phyloP scores from a whole-genome alignment of 2,329 filamentous ascomycete genomes.

The Colletotrichum eremochloae region DNA sequence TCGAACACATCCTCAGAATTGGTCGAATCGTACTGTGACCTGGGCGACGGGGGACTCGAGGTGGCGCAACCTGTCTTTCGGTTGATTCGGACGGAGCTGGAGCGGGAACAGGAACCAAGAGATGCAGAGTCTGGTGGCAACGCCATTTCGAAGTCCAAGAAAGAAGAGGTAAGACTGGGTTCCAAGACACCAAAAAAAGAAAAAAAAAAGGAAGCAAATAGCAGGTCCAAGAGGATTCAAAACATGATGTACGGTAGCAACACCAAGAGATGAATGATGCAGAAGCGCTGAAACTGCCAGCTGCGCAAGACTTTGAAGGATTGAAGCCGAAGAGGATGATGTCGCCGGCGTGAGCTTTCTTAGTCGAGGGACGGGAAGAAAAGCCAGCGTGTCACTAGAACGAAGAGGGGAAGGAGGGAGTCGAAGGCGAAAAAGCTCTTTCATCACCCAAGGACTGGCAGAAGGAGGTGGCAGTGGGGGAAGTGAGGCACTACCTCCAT shows the following conservation, averaged over 20 bases:
- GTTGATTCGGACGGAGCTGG: constrained; percentile 55
- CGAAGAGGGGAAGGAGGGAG: constrained; percentile 37
- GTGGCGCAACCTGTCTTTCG: constrained; percentile 56
- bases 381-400: constrained; percentile 33
- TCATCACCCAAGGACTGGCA: constrained; percentile 20
- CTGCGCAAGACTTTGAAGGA: constrained; percentile 19
- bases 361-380: constrained; percentile 37
- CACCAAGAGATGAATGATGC: constrained; percentile 41
- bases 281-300: constrained; percentile 32
- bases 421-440: constrained; percentile 31
- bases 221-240: constrained; percentile 50
- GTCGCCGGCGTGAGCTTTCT: constrained; percentile 27
- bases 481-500: constrained; percentile 5
- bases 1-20: constrained; percentile 49
- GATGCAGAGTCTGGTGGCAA: constrained; percentile 48
- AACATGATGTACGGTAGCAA: constrained; percentile 54
- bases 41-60: constrained; percentile 48
- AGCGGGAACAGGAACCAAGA: constrained; percentile 50
- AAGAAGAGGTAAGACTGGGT: constrained; percentile 52
- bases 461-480: neutral
- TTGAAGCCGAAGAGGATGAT: constrained; percentile 36
- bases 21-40: constrained; percentile 33
- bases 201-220: constrained; percentile 53
- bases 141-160: constrained; percentile 52
- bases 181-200: constrained; percentile 60